Evolutionary conservation across 1,284 basidiomycete genomes (phyloP).

Genomic region (Earliella scabrosa): DNA sequence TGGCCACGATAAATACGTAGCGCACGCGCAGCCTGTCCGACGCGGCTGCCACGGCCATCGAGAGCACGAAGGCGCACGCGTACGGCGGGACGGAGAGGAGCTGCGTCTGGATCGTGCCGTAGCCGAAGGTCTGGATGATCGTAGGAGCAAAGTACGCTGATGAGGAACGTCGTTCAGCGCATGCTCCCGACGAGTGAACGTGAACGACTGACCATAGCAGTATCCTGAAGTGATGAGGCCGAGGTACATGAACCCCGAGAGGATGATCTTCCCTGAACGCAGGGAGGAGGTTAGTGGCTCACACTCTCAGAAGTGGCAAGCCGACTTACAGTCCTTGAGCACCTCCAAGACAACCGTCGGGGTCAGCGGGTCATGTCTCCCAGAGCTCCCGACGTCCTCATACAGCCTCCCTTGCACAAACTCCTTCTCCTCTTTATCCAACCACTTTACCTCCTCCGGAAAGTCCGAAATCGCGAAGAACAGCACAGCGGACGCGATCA

Average conservation of each 20-base stretch:
- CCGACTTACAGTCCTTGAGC: constrained; percentile 34
- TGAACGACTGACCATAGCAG: constrained; percentile 29
- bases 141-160: constrained; percentile 38
- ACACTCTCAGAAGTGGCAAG: too few species aligned
- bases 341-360: constrained; percentile 24
- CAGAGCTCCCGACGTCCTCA: constrained; percentile 35
- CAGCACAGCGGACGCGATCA: constrained; percentile 32
- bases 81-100: constrained; percentile 59
- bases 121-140: constrained; percentile 45
- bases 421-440: constrained; percentile 34
- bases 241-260: constrained; percentile 38
- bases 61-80: constrained; percentile 36
- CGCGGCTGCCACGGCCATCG: constrained; percentile 32
- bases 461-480: constrained; percentile 37
- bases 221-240: constrained; percentile 37
- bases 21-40: constrained; percentile 32
- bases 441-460: constrained; percentile 35
- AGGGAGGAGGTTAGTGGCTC: too few species aligned
- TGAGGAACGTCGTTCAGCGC: not conserved
- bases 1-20: constrained; percentile 31
- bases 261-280: constrained; percentile 34
- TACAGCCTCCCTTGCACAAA: constrained; percentile 35
- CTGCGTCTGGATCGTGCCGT: constrained; percentile 48
- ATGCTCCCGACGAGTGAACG: not conserved
- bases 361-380: constrained; percentile 27